A percentile compares a stretch with the other conserved stretches of the same genome.
These are phyloP conservation scores for Reutealis trisperma DNA, from an alignment of 345 rosid species.

Conservation along the genomic window DNA sequence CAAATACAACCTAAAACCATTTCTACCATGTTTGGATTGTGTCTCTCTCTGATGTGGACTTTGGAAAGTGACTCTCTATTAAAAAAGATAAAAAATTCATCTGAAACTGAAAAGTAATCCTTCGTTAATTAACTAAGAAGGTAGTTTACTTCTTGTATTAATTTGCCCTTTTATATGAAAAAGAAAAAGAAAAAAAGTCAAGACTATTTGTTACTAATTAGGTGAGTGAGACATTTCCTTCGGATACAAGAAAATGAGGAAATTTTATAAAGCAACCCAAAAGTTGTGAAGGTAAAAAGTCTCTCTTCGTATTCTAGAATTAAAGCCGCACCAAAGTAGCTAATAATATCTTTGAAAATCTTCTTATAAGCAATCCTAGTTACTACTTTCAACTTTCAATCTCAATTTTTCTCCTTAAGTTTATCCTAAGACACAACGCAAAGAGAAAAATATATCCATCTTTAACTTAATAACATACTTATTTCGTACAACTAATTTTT, in stretches of 20 bases:
- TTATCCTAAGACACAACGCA: too few relatives aligned
- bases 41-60: constrained; percentile 20
- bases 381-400: not conserved
- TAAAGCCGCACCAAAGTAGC: not conserved
- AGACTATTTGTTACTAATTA: constrained; percentile 46
- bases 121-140: constrained; percentile 23
- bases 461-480: too few relatives aligned
- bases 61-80: not conserved
- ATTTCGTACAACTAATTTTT: too few relatives aligned
- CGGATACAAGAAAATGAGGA: constrained; percentile 24
- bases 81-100: not conserved
- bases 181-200: constrained; percentile 23
- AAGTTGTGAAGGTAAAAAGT: not conserved
- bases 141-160: constrained; percentile 8
- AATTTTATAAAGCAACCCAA: constrained; percentile 7
- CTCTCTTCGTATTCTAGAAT: not conserved
- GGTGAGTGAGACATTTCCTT: constrained; percentile 31
- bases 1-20: not conserved
- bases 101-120: not conserved
- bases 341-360: not conserved
- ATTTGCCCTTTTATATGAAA: not conserved
- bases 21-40: not conserved
- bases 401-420: not conserved
- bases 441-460: too few relatives aligned
- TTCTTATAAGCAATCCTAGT: not conserved